Evolutionary conservation across 345 rosid genomes (phyloP).

Genomic region (Bretschneidera sinensis): DNA sequence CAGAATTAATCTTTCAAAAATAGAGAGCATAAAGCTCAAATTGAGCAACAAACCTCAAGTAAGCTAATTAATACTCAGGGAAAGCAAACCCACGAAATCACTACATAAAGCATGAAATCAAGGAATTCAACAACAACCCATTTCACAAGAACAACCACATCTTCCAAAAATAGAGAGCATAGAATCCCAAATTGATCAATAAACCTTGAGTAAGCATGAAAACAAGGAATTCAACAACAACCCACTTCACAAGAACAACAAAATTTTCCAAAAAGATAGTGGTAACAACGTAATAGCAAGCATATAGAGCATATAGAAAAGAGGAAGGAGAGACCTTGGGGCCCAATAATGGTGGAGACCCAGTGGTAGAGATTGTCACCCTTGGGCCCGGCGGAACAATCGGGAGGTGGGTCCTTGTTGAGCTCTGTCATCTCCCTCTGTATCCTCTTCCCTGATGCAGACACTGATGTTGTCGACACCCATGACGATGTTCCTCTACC

Average conservation of each 20-base stretch:
- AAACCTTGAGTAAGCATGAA: too few relatives aligned
- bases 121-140: neutral
- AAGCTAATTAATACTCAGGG: too few relatives aligned
- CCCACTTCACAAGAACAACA: neutral
- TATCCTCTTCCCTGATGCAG: conserved; percentile 88
- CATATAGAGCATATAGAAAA: too few relatives aligned
- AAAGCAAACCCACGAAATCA: too few relatives aligned
- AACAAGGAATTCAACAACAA: neutral
- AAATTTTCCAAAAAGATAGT: neutral
- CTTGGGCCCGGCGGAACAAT: conserved; percentile 88
- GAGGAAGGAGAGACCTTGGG: conserved; percentile 39
- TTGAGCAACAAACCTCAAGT: too few relatives aligned
- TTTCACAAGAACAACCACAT: neutral
- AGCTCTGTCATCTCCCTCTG: conserved; percentile 87
- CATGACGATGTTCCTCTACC: conserved; percentile 40
- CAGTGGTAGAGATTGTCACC: conserved; percentile 91
- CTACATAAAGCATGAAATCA: neutral
- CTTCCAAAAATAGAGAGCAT: too few relatives aligned
- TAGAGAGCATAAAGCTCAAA: too few relatives aligned
- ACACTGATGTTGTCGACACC: conserved; percentile 74
- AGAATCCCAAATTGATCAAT: too few relatives aligned
- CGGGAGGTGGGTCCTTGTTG: conserved; percentile 64
- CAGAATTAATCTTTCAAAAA: neutral
- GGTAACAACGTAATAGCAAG: neutral
- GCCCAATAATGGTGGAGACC: conserved; percentile 86